Conservation (phyloP, 129 eudicot species). For the Cynara cardunculus region DNA sequence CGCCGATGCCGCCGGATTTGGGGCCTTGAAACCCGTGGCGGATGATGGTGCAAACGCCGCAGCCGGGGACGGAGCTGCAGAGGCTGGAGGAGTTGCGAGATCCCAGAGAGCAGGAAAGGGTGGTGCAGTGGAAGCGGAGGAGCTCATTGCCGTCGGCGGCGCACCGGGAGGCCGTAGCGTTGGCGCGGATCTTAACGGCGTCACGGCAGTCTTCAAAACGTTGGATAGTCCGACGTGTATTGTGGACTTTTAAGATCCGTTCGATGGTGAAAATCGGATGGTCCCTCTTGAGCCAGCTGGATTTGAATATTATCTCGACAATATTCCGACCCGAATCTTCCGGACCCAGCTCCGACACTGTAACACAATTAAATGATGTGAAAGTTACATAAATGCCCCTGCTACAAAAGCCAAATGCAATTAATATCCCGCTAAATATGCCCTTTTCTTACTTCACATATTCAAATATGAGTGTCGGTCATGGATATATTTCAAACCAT, state of each 20-base stretch:
- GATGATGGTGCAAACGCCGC: slow-evolving; percentile 70
- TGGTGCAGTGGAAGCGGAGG: slow-evolving; percentile 88
- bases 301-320: slow-evolving; percentile 91
- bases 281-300: slow-evolving; percentile 78
- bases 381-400: slow-evolving; percentile 14
- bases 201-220: slow-evolving; percentile 88
- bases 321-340: slow-evolving; percentile 94
- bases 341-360: slow-evolving; percentile 83
- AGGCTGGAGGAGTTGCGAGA: slow-evolving; percentile 63
- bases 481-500: not conserved
- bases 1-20: slow-evolving; percentile 26
- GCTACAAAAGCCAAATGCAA: not conserved
- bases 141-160: slow-evolving; percentile 96
- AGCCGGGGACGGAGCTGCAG: slow-evolving; percentile 62
- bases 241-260: slow-evolving; percentile 76
- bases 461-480: slow-evolving; percentile 21
- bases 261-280: slow-evolving; percentile 82
- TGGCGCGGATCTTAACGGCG: slow-evolving; percentile 59
- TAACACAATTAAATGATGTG: not conserved
- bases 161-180: slow-evolving; percentile 63
- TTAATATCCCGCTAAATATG: not conserved
- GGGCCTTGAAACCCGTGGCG: slow-evolving; percentile 57
- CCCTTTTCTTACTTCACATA: not conserved
- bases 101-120: slow-evolving; percentile 67
- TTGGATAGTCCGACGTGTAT: slow-evolving; percentile 67